phyloP scores from a whole-genome alignment of 345 rosid genomes.

The Raphanus raphanistrum region DNA sequence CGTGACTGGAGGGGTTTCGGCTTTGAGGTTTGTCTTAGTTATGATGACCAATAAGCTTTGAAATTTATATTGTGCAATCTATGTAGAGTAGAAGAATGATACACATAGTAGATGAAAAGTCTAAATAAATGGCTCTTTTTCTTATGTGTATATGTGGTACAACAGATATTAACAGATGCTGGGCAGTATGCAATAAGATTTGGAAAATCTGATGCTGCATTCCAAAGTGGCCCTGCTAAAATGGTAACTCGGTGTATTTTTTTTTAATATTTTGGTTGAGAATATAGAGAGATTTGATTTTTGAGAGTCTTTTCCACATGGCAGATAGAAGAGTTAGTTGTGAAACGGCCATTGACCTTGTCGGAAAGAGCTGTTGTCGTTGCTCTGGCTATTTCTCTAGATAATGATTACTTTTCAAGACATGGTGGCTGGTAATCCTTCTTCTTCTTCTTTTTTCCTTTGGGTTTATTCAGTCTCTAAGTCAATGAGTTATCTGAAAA shows the following conservation, averaged over 20 bases:
- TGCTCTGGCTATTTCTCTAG: conserved; percentile 91
- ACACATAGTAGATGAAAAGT: conserved; percentile 2
- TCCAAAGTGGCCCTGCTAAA: conserved; percentile 57
- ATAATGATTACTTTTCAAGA: conserved; percentile 92
- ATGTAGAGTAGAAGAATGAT: background rate
- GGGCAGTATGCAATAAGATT: conserved; percentile 95
- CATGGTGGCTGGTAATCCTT: conserved; percentile 81
- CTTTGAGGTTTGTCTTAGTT: conserved; percentile 63
- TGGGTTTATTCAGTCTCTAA: background rate
- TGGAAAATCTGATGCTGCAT: conserved; percentile 66
- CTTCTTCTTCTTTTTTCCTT: background rate
- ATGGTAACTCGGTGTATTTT: conserved; percentile 38
- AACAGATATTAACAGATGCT: conserved; percentile 94
- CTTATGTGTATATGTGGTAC: background rate
- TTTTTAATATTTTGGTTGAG: background rate
- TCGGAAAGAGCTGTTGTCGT: conserved; percentile 82
- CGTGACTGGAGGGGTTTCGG: conserved; percentile 99
- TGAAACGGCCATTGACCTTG: conserved; percentile 60
- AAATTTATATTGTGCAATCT: conserved; percentile 2
- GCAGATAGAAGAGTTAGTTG: conserved; percentile 84
- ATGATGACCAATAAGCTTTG: background rate
- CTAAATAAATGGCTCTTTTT: conserved; percentile 1
- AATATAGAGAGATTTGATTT: conserved; percentile 1
- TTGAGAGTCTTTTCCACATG: background rate
- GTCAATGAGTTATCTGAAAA: background rate